Conservation (phyloP, 2,329 filamentous ascomycete species). For the Cordyceps tenuipes region DNA sequence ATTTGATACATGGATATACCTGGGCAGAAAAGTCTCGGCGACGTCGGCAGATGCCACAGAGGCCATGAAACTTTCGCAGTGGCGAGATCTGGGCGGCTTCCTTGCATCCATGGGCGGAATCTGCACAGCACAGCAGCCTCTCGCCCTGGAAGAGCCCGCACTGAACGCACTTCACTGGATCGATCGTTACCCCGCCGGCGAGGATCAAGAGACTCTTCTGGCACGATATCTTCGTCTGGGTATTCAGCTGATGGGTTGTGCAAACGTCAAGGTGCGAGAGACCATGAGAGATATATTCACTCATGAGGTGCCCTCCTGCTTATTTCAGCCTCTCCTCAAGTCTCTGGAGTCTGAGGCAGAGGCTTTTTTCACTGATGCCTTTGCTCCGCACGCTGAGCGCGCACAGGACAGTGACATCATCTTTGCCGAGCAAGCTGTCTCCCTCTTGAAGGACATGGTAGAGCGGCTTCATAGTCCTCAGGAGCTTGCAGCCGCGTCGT, state of each 20-base stretch:
- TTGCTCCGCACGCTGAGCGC: conserved; percentile 38
- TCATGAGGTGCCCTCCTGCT: conserved; percentile 51
- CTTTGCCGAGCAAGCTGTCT: conserved; percentile 60
- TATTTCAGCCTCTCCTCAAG: conserved; percentile 57
- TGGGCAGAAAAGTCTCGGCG: conserved; percentile 56
- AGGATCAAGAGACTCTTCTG: conserved; percentile 52
- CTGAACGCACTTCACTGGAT: conserved; percentile 55
- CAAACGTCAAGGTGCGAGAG: conserved; percentile 56
- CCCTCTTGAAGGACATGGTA: conserved; percentile 54
- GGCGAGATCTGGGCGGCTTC: conserved; percentile 63
- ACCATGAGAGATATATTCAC: conserved; percentile 59
- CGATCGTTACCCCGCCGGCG: conserved; percentile 50
- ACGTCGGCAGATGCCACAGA: conserved; percentile 42
- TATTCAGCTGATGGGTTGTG: conserved; percentile 56
- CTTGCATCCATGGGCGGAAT: conserved; percentile 58
- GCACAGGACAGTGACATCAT: conserved; percentile 53
- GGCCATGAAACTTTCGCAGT: conserved; percentile 51
- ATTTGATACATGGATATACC: conserved; percentile 55
- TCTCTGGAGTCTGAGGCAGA: conserved; percentile 58
- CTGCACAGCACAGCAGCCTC: conserved; percentile 52
- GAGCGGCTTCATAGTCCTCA: conserved; percentile 56
- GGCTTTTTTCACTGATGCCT: conserved; percentile 49
- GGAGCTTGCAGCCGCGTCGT: conserved; percentile 53
- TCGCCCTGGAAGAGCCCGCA: conserved; percentile 48
- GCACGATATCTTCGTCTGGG: conserved; percentile 53